phyloP scores from a whole-genome alignment of 495 filamentous ascomycete genomes.

The Friedmanniomyces simplex region DNA sequence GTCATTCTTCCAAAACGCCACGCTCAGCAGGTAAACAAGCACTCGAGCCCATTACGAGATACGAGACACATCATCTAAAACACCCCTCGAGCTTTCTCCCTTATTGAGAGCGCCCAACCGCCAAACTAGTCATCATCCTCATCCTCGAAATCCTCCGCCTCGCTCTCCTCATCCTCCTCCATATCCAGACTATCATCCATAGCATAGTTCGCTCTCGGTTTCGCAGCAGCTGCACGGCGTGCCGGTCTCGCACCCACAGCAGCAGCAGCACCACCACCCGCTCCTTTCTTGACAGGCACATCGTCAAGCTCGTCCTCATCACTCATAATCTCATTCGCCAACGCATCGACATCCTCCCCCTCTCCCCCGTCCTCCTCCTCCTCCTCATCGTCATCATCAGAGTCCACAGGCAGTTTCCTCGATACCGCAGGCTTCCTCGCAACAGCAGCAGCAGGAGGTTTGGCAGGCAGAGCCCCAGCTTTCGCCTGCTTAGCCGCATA shows the following conservation, averaged over 20 bases:
- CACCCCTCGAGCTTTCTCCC: no score
- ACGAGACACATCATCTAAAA: no score
- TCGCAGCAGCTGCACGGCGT: slow-evolving; percentile 41
- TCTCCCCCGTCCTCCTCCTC: no score
- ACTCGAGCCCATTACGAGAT: not conserved
- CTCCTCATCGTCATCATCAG: slow-evolving; percentile 23
- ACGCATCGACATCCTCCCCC: slow-evolving; percentile 35
- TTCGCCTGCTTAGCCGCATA: slow-evolving; percentile 62
- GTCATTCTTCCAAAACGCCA: no score
- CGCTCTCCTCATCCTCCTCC: slow-evolving; percentile 15
- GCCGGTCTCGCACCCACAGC: slow-evolving; percentile 38
- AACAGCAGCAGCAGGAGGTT: slow-evolving; percentile 30
- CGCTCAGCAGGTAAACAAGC: not conserved
- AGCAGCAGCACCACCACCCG: slow-evolving; percentile 20
- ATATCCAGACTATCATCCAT: slow-evolving; percentile 34
- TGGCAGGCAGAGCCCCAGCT: slow-evolving; percentile 16
- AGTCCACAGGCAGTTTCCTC: slow-evolving; percentile 29
- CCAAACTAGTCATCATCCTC: slow-evolving; percentile 26
- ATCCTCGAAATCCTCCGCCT: slow-evolving; percentile 27
- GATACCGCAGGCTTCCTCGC: slow-evolving; percentile 21
- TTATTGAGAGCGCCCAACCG: no score
- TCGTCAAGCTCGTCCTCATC: slow-evolving; percentile 32
- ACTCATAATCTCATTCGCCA: slow-evolving; percentile 46
- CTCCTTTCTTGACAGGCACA: slow-evolving; percentile 21
- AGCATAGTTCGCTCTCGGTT: slow-evolving; percentile 45